Evolutionary conservation across 2,329 filamentous ascomycete species (phyloP).

Genomic region (Aureobasidium sp.): DNA sequence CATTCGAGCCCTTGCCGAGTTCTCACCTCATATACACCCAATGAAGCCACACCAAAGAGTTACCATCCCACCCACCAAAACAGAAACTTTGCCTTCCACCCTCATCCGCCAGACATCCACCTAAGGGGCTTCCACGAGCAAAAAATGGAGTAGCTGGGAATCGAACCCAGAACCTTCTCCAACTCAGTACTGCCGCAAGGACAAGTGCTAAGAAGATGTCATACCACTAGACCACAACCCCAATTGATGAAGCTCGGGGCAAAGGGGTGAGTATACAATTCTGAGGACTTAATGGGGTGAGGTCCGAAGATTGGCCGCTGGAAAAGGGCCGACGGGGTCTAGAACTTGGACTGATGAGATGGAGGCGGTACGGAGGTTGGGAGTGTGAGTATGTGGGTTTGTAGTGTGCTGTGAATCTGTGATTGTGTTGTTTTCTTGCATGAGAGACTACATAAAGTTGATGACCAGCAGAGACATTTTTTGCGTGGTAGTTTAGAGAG

Average conservation of each 20-base stretch:
- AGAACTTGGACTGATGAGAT: no score
- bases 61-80: background rate
- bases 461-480: no score
- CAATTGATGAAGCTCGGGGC: background rate
- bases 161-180: constrained; percentile 11
- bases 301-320: background rate
- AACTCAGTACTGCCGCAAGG: background rate
- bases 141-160: constrained; percentile 6
- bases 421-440: no score
- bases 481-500: no score
- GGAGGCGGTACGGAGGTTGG: no score
- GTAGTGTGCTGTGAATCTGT: no score
- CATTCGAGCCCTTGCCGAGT: no score
- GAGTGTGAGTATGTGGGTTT: no score
- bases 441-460: no score
- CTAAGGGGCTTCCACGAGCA: background rate
- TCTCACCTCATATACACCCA: no score
- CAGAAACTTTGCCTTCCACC: no score
- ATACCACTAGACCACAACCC: constrained; percentile 10
- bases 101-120: background rate
- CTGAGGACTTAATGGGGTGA: background rate
- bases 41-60: no score
- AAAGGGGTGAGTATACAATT: background rate
- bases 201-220: constrained; percentile 10
- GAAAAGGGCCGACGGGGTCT: background rate